Evolutionary conservation across 139 green algal species (phyloP).

Genomic region (Picochlorum sp.): DNA sequence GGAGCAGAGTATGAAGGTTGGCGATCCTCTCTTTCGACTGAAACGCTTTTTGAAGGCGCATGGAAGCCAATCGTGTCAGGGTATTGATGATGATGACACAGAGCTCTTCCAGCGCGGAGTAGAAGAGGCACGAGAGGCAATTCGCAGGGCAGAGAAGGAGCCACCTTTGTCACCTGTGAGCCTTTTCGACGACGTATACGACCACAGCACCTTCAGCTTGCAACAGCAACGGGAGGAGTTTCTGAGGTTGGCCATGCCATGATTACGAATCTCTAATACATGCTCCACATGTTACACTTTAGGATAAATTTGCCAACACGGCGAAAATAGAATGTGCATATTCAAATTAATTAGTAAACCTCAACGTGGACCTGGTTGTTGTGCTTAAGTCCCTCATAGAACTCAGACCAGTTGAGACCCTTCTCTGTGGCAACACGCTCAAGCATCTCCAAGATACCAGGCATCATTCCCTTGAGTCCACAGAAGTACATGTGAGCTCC

Average conservation of each 20-base stretch:
- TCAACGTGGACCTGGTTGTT: conserved; percentile 93
- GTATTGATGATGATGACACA: not conserved
- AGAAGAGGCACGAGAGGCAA: conserved; percentile 46
- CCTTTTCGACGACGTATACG: conserved; percentile 80
- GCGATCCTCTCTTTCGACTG: conserved; percentile 78
- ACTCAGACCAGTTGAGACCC: conserved; percentile 84
- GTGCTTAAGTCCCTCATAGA: conserved; percentile 73
- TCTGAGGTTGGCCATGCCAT: not conserved
- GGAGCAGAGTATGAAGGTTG: conserved; percentile 63
- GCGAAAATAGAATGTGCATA: conserved; percentile 2
- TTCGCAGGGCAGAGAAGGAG: conserved; percentile 48
- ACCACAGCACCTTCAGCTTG: conserved; percentile 53
- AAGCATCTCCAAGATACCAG: conserved; percentile 91
- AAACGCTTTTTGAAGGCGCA: conserved; percentile 39
- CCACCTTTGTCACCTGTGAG: conserved; percentile 51
- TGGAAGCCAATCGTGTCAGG: too few species aligned
- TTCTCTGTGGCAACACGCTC: conserved; percentile 82
- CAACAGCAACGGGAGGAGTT: conserved; percentile 48
- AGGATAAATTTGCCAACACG: not conserved
- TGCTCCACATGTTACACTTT: too few species aligned
- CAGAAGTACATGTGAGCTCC: conserved; percentile 99
- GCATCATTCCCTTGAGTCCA: conserved; percentile 99
- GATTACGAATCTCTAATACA: not conserved
- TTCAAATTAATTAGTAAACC: conserved; percentile 71
- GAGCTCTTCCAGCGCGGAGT: too few species aligned